Evolutionary conservation across 2,329 filamentous ascomycete species (phyloP).

Genomic region (Lasiodiplodia gonubiensis): DNA sequence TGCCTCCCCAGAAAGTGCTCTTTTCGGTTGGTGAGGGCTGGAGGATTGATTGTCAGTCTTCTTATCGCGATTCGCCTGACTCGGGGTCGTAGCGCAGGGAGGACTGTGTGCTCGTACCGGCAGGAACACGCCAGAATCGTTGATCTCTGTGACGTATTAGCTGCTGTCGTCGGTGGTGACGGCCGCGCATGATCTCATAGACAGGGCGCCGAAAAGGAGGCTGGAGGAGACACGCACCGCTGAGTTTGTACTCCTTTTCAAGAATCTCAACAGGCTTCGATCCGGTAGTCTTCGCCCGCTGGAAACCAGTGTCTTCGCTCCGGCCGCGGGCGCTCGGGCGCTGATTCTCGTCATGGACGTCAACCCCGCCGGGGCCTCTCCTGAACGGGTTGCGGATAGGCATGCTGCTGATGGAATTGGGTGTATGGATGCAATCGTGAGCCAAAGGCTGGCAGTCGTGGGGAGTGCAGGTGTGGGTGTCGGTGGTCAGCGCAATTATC

Average conservation of each 20-base stretch:
- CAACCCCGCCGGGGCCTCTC: slow-evolving; percentile 41
- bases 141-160: slow-evolving; percentile 72
- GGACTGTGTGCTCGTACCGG: slow-evolving; percentile 65
- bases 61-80: slow-evolving; percentile 14
- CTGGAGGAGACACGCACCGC: slow-evolving; percentile 49
- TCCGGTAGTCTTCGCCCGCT: slow-evolving; percentile 43
- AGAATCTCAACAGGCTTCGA: slow-evolving; percentile 52
- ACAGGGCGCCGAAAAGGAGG: background rate
- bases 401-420: slow-evolving; percentile 36
- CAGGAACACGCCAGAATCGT: slow-evolving; percentile 92
- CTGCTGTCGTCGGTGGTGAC: background rate
- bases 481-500: background rate
- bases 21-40: slow-evolving; percentile 90
- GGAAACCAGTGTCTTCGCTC: slow-evolving; percentile 34
- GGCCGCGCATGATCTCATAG: background rate
- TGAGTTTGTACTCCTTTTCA: slow-evolving; percentile 59
- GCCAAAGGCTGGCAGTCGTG: background rate
- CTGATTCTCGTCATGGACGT: slow-evolving; percentile 41
- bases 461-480: background rate
- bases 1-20: slow-evolving; percentile 74
- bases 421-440: background rate
- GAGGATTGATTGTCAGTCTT: slow-evolving; percentile 30
- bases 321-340: slow-evolving; percentile 31
- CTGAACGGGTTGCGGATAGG: slow-evolving; percentile 51
- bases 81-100: slow-evolving; percentile 22